Evolutionary conservation across 305 asterid species (phyloP).

Genomic region (Euphrasia arctica): DNA sequence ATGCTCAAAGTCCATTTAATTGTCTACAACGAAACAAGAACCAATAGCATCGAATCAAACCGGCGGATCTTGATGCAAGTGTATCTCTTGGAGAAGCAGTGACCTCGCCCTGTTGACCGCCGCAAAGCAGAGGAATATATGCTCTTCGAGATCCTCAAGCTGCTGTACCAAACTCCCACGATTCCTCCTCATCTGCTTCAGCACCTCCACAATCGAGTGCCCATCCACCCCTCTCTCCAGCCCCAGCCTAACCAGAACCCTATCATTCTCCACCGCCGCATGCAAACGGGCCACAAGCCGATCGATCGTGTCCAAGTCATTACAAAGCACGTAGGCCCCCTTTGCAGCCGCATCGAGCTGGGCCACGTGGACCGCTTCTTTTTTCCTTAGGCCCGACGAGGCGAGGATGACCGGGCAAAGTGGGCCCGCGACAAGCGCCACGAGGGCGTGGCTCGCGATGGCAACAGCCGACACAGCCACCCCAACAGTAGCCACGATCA

Average conservation of each 20-base stretch:
- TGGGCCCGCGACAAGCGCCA: conserved; percentile 41
- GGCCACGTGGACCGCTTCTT: conserved; percentile 48
- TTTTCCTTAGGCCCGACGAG: conserved; percentile 38
- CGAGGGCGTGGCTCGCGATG: conserved; percentile 68
- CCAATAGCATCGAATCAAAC: no score
- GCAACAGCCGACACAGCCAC: conserved; percentile 57
- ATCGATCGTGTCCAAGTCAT: conserved; percentile 73
- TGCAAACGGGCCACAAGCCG: conserved; percentile 67
- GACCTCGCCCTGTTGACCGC: conserved; percentile 74
- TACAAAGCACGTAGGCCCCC: conserved; percentile 69
- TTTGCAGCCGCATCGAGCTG: conserved; percentile 78
- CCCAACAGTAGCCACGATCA: conserved; percentile 55
- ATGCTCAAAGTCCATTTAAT: no score
- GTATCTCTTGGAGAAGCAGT: conserved; percentile 58
- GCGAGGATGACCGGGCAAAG: conserved; percentile 34
- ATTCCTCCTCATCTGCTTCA: conserved; percentile 62
- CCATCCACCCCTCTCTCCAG: conserved; percentile 69
- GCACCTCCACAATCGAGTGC: conserved; percentile 60
- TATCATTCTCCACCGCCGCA: conserved; percentile 54
- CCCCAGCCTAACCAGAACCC: conserved; percentile 51
- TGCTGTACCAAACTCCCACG: conserved; percentile 52
- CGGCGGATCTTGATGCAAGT: conserved; percentile 26
- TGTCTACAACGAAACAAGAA: no score
- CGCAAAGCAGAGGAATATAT: conserved; percentile 68
- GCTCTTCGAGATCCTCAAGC: conserved; percentile 77